Evolutionary conservation across 2,329 filamentous ascomycete species (phyloP).

Genomic region (Aspergillus awamori): DNA sequence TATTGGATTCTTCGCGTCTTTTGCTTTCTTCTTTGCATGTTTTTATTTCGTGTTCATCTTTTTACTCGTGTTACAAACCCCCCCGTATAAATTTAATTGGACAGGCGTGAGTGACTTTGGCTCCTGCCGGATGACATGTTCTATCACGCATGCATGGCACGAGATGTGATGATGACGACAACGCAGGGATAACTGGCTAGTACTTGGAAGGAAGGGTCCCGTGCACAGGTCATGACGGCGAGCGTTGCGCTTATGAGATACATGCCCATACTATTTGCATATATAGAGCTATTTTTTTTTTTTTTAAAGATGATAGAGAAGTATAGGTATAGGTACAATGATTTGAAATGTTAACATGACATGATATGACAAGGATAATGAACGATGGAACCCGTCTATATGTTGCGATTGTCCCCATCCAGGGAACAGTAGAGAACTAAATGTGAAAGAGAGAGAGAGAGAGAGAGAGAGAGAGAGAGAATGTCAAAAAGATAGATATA

Average conservation of each 20-base stretch:
- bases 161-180: slow-evolving; percentile 8
- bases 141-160: slow-evolving; percentile 10
- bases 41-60: background rate
- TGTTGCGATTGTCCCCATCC: background rate
- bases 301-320: background rate
- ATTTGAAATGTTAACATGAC: background rate
- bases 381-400: slow-evolving; percentile 6
- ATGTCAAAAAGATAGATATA: too few relatives aligned
- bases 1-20: background rate
- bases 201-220: background rate
- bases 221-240: slow-evolving; percentile 4
- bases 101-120: background rate
- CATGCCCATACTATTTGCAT: slow-evolving; percentile 7
- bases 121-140: background rate
- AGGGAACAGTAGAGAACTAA: background rate
- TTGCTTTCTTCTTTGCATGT: background rate
- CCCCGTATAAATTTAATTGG: background rate
- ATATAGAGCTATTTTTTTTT: slow-evolving; percentile 3
- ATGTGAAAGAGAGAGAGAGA: background rate
- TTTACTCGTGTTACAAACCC: background rate
- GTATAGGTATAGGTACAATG: slow-evolving; percentile 1
- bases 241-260: slow-evolving; percentile 6
- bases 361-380: background rate
- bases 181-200: background rate
- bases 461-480: background rate